These are phyloP conservation scores for Circinella minor DNA, from an alignment of 371 early-diverging fungal species.

Conservation along the genomic window DNA sequence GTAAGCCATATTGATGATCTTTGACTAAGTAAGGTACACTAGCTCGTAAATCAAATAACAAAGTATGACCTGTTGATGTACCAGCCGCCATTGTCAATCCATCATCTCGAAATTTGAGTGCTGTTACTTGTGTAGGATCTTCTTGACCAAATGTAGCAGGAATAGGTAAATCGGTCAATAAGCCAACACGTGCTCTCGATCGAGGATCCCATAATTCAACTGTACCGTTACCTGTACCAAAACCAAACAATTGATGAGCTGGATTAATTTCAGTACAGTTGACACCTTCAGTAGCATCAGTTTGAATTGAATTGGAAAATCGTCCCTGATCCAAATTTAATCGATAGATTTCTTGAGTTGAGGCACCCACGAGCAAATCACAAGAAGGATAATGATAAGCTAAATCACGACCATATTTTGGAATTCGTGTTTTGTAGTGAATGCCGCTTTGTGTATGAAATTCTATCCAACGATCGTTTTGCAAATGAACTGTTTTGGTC, in stretches of 20 bases:
- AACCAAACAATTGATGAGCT: conserved; percentile 91
- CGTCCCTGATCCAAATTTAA: conserved; percentile 96
- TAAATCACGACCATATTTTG: conserved; percentile 94
- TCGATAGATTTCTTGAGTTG: conserved; percentile 86
- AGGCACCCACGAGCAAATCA: conserved; percentile 89
- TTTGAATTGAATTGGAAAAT: conserved; percentile 85
- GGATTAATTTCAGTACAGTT: conserved; percentile 87
- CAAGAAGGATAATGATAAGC: conserved; percentile 92
- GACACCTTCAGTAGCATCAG: conserved; percentile 76
- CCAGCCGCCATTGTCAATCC: conserved; percentile 93
- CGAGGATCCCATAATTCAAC: conserved; percentile 97
- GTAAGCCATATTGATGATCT: conserved; percentile 97
- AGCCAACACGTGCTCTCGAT: conserved; percentile 75
- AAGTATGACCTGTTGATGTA: conserved; percentile 88
- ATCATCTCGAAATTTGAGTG: conserved; percentile 83
- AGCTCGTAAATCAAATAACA: conserved; percentile 94
- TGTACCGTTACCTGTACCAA: conserved; percentile 87
- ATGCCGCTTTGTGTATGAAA: conserved; percentile 97
- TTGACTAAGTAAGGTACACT: conserved; percentile 83
- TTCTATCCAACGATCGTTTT: conserved; percentile 94
- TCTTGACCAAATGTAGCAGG: conserved; percentile 53
- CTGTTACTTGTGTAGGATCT: conserved; percentile 59
- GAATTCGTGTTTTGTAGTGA: conserved; percentile 95
- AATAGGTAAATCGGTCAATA: conserved; percentile 57
- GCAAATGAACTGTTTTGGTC: conserved; percentile 95